A percentile compares a stretch with the other conserved stretches of the same genome.
Evolutionary conservation across 2,329 filamentous ascomycete species (phyloP).

Genomic region (Cladosporium halotolerans): DNA sequence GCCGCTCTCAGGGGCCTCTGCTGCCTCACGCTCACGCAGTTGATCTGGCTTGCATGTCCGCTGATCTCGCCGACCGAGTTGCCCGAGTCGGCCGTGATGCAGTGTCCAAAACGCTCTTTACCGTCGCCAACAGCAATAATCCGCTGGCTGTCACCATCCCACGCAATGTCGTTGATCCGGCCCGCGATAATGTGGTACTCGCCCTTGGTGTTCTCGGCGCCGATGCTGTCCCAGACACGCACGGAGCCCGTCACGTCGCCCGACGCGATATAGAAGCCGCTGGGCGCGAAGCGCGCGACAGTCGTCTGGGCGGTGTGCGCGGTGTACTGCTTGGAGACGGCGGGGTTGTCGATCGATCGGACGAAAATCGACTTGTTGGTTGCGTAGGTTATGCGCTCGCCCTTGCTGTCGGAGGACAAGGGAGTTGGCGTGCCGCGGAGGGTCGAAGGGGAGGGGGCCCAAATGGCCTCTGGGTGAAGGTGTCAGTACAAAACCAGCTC

Average conservation of each 20-base stretch:
- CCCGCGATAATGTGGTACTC: constrained; percentile 94
- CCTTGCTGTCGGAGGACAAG: constrained; percentile 80
- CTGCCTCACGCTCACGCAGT: constrained; percentile 81
- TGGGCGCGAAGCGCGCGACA: constrained; percentile 88
- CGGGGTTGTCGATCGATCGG: constrained; percentile 85
- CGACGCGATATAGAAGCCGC: constrained; percentile 89
- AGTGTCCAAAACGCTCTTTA: constrained; percentile 86
- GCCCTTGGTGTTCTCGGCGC: constrained; percentile 83
- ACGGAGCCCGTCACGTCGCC: constrained; percentile 81
- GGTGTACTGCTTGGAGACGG: constrained; percentile 81
- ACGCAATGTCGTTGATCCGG: constrained; percentile 91
- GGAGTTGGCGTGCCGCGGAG: constrained; percentile 81
- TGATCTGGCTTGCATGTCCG: constrained; percentile 86
- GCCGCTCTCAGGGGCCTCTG: constrained; percentile 86
- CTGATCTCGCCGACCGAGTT: constrained; percentile 93
- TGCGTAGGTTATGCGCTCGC: constrained; percentile 86
- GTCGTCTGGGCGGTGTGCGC: constrained; percentile 84
- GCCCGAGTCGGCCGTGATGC: constrained; percentile 89
- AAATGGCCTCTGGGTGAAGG: constrained; percentile 1
- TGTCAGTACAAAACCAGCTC: neutral
- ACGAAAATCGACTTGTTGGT: constrained; percentile 96
- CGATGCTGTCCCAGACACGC: constrained; percentile 82
- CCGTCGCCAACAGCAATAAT: constrained; percentile 95
- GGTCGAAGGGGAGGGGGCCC: constrained; percentile 55
- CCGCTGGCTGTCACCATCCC: constrained; percentile 94